phyloP scores from a whole-genome alignment of 345 rosid genomes.

The Heritiera littoralis region DNA sequence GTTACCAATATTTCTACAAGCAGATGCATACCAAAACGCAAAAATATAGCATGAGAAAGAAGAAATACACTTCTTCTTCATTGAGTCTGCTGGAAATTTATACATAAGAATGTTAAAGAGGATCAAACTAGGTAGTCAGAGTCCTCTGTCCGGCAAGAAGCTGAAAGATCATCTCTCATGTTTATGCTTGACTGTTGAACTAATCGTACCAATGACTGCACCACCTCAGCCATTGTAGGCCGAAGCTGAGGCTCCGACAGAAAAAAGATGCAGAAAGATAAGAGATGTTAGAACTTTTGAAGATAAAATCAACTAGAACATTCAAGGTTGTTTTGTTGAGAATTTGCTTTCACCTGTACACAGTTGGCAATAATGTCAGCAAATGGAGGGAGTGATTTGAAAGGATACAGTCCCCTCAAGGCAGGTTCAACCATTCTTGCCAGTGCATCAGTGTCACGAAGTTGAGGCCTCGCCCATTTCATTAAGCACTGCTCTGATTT shows the following conservation, averaged over 20 bases:
- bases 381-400: constrained; percentile 73
- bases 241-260: constrained; percentile 75
- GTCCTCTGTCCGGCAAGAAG: constrained; percentile 53
- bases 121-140: constrained; percentile 24
- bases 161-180: constrained; percentile 51
- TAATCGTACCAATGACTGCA: constrained; percentile 69
- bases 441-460: constrained; percentile 68
- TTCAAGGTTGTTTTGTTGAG: constrained; percentile 11
- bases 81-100: not conserved
- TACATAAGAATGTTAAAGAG: not conserved
- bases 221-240: constrained; percentile 88
- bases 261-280: constrained; percentile 1
- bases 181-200: constrained; percentile 57
- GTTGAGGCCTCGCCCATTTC: constrained; percentile 77
- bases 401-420: constrained; percentile 77
- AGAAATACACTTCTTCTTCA: not conserved
- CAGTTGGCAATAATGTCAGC: constrained; percentile 79
- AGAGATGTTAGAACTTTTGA: not conserved
- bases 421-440: constrained; percentile 83
- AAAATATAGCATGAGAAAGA: no score
- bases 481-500: constrained; percentile 72
- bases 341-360: constrained; percentile 52
- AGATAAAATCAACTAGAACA: no score
- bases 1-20: not conserved
- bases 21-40: no score